Base-by-base conservation (phyloP, 495 filamentous ascomycete species). In the Letharia columbiana region DNA sequence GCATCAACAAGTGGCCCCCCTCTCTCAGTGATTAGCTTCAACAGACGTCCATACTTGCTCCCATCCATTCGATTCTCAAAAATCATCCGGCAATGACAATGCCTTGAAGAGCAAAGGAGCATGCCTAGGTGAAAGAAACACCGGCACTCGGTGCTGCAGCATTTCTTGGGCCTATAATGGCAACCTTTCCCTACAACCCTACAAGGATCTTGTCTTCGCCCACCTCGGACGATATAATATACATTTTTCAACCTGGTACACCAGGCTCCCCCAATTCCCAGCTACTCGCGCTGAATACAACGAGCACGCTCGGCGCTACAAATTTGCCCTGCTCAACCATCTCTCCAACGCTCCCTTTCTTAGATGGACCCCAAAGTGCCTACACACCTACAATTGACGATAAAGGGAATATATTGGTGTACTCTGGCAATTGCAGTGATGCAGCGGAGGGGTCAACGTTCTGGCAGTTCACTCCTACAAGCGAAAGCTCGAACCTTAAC, bases 151-250 rank as follows among this genome's bases (percentile, higher is more conserved):
- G 54, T 57, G 54, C 54, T 57, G 54, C 54, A 57, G 18, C 54
- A 57, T 57, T 57, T 57, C 17, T 57, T 57, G 31, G 54, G 54
- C 12, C 60, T 40, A 18, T 65, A 60, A 71, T 73, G 68, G 71
- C 81, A 64, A 74, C 78, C 33, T 78, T 91, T 35, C 90, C 90
- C 41, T 96, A 95, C 78, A 84, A 82, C 35, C 90, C 91, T 0
- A 89, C 91, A 0, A 82, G 79, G 33, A 80, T 92, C 57, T 78
- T 90, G 42, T 77, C 87, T 7, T 73, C 82, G 15, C 72, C 75
- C 41, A 77, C 82, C 50, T 79, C 80, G 68, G 73, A 79, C 54
- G 74, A 77, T 4, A 65, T 80, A 63, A 74, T 78, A 44, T 93
- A 92, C 72, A 78, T 92, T 64, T 82, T 93, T 66, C 78, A 73